phyloP scores from a whole-genome alignment of 176 grass and related monocot genomes.

The Oryza brachyantha region DNA sequence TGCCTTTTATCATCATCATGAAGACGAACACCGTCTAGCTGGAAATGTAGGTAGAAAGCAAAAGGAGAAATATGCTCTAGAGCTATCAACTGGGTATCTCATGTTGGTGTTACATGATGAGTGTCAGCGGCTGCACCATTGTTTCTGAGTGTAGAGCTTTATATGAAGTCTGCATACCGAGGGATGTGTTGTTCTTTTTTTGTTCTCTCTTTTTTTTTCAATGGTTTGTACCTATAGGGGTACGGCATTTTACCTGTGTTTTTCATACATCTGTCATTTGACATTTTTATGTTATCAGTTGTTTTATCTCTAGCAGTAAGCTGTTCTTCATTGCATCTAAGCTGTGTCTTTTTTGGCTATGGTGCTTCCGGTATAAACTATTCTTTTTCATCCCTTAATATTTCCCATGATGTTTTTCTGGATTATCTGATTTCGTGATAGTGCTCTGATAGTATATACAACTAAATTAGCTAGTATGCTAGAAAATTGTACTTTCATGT shows the following conservation, averaged over 20 bases:
- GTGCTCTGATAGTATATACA: too few species aligned
- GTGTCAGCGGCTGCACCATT: slow-evolving; percentile 15
- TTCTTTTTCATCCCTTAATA: too few species aligned
- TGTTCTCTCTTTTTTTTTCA: background rate
- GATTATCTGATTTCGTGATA: too few species aligned
- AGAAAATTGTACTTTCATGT: too few species aligned
- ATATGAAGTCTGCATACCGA: slow-evolving; percentile 30
- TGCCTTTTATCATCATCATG: background rate
- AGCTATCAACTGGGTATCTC: slow-evolving; percentile 6
- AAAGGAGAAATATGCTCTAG: slow-evolving; percentile 1
- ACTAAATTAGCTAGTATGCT: too few species aligned
- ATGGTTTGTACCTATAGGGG: slow-evolving; percentile 27
- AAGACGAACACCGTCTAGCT: background rate
- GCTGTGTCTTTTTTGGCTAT: background rate
- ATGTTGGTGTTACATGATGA: slow-evolving; percentile 26
- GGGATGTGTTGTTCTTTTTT: slow-evolving; percentile 35
- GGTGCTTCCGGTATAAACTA: background rate
- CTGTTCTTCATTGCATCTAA: slow-evolving; percentile 15
- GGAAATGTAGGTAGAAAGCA: background rate
- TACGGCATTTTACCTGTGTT: slow-evolving; percentile 31
- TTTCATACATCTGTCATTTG: slow-evolving; percentile 29
- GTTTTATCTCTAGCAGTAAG: background rate
- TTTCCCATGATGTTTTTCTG: too few species aligned
- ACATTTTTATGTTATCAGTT: slow-evolving; percentile 41
- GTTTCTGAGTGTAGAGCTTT: slow-evolving; percentile 20